phyloP scores from a whole-genome alignment of 805 yeast species.

The Metschnikowia continentalis region DNA sequence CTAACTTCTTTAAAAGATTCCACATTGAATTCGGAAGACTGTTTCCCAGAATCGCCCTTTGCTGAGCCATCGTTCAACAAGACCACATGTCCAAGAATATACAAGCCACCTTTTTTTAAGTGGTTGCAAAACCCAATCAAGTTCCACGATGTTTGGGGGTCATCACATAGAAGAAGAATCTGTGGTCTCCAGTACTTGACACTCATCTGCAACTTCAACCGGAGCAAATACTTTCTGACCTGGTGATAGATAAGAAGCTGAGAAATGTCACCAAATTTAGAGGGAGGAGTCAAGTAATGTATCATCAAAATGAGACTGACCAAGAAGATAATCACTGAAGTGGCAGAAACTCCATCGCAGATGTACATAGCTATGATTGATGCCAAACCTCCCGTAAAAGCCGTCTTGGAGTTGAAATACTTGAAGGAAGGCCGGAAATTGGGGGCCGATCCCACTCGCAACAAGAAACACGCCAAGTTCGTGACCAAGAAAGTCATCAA shows the following conservation, averaged over 20 bases:
- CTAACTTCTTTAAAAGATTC: slow-evolving; percentile 61
- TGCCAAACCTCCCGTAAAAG: slow-evolving; percentile 64
- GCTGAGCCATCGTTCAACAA: slow-evolving; percentile 44
- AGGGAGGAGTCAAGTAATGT: slow-evolving; percentile 90
- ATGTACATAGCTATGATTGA: slow-evolving; percentile 86
- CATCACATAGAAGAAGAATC: slow-evolving; percentile 79
- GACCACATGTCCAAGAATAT: slow-evolving; percentile 88
- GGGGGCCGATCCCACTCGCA: slow-evolving; percentile 92
- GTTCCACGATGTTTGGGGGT: slow-evolving; percentile 90
- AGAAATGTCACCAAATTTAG: slow-evolving; percentile 97
- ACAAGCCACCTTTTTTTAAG: slow-evolving; percentile 91
- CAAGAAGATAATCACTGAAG: slow-evolving; percentile 64
- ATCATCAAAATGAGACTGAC: slow-evolving; percentile 67
- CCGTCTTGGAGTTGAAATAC: slow-evolving; percentile 79
- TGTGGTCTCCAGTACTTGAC: slow-evolving; percentile 99
- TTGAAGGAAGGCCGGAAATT: slow-evolving; percentile 94
- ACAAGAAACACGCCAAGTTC: slow-evolving; percentile 85
- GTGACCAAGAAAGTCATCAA: slow-evolving; percentile 94
- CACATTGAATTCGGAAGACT: slow-evolving; percentile 27
- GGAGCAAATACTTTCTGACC: slow-evolving; percentile 81
- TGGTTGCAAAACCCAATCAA: slow-evolving; percentile 90
- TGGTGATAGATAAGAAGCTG: slow-evolving; percentile 94
- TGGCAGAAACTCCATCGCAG: slow-evolving; percentile 88
- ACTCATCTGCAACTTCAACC: slow-evolving; percentile 79
- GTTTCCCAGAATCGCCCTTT: slow-evolving; percentile 3